These are phyloP conservation scores for Lipomyces starkeyi DNA, from an alignment of 805 yeast species.

Conservation along the genomic window DNA sequence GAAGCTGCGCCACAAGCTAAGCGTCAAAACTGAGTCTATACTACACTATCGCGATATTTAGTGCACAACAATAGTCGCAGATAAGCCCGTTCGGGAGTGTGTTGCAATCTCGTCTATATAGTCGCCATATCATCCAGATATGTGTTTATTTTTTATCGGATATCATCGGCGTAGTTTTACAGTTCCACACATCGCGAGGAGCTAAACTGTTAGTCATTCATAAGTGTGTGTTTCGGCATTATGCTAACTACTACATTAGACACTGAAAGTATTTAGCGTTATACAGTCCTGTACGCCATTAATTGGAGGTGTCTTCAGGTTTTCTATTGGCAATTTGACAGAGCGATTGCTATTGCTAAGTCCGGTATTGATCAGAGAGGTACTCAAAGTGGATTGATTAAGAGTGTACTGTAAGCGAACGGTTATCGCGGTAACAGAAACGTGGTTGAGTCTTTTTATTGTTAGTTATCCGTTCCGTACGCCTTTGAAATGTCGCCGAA, in stretches of 20 bases:
- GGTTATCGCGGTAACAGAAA: neutral
- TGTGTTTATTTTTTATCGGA: neutral
- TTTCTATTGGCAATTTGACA: neutral
- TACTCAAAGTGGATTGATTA: conserved; percentile 1
- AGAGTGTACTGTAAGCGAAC: neutral
- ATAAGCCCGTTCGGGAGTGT: conserved; percentile 1
- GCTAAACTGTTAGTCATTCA: neutral
- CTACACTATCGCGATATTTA: neutral
- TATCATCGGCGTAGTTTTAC: neutral
- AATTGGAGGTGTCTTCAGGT: neutral
- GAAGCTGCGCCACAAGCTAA: neutral
- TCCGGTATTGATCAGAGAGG: neutral
- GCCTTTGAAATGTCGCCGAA: conserved; percentile 5
- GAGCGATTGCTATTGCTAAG: neutral
- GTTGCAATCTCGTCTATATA: neutral
- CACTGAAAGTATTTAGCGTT: neutral
- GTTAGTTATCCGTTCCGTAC: neutral
- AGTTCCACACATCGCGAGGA: neutral
- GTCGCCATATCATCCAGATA: neutral
- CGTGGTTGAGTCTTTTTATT: neutral
- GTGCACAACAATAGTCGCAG: neutral
- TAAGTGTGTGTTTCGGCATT: conserved; percentile 5
- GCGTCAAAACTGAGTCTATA: neutral
- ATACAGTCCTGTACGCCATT: conserved; percentile 3
- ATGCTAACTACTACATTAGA: neutral